phyloP scores from a whole-genome alignment of 805 yeast species.

The Lipomyces spencermartinsiae region DNA sequence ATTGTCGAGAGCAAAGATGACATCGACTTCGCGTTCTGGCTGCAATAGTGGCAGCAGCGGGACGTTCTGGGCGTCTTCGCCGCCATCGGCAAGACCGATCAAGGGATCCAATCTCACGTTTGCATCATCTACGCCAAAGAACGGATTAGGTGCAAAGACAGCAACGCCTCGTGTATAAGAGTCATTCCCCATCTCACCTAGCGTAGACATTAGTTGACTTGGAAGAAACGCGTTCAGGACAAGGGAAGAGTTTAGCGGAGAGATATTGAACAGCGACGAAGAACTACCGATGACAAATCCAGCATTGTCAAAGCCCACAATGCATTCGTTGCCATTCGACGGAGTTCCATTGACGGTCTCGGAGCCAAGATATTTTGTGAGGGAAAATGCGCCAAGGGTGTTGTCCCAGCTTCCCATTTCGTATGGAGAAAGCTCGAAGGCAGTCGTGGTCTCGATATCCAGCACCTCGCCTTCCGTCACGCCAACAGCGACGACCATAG shows the following conservation, averaged over 20 bases:
- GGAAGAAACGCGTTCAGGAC: constrained; percentile 26
- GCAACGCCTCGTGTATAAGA: constrained; percentile 58
- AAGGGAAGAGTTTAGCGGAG: constrained; percentile 17
- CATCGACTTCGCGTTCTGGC: constrained; percentile 65
- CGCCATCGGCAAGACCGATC: constrained; percentile 73
- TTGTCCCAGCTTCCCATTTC: constrained; percentile 92
- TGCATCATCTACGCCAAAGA: constrained; percentile 45
- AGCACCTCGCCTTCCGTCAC: constrained; percentile 54
- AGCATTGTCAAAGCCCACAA: constrained; percentile 74
- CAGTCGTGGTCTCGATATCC: constrained; percentile 70
- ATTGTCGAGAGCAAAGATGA: constrained; percentile 69
- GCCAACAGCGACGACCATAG: constrained; percentile 61
- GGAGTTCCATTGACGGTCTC: constrained; percentile 65
- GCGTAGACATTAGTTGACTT: constrained; percentile 50
- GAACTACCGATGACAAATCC: constrained; percentile 75
- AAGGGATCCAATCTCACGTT: not conserved
- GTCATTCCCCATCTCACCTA: constrained; percentile 35
- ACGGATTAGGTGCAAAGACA: constrained; percentile 76
- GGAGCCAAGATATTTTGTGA: constrained; percentile 74
- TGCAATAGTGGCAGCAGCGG: constrained; percentile 72
- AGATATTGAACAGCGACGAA: constrained; percentile 49
- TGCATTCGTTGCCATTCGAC: constrained; percentile 53
- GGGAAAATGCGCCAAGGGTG: constrained; percentile 67
- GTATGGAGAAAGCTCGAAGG: constrained; percentile 58
- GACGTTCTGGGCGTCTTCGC: constrained; percentile 75